phyloP scores from a whole-genome alignment of 2,329 filamentous ascomycete genomes.

The Polytolypa hystricis region DNA sequence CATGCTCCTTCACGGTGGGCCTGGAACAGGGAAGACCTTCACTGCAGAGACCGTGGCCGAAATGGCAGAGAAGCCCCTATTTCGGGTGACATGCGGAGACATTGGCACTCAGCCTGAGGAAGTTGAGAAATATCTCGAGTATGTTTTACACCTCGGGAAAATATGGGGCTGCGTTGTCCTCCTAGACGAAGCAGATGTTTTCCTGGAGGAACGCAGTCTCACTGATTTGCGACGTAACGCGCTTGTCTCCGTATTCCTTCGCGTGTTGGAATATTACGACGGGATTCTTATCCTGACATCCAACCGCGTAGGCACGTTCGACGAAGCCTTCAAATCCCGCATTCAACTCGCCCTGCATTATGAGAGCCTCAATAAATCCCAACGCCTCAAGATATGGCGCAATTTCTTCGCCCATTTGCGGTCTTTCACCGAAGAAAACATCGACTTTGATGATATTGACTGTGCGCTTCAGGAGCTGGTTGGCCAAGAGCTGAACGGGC shows the following conservation, averaged over 20 bases:
- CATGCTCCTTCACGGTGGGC: conserved; percentile 14
- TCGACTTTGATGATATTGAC: conserved; percentile 11
- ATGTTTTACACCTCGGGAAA: conserved; percentile 25
- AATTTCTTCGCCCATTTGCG: conserved; percentile 15
- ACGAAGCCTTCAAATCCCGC: conserved; percentile 27
- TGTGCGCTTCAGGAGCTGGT: conserved; percentile 12
- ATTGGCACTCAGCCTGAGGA: conserved; percentile 25
- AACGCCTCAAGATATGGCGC: conserved; percentile 12
- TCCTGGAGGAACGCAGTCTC: conserved; percentile 14
- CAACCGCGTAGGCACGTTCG: conserved; percentile 24
- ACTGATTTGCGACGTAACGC: conserved; percentile 16
- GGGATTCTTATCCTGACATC: conserved; percentile 29
- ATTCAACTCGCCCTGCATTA: conserved; percentile 16
- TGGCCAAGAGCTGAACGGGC: conserved; percentile 15
- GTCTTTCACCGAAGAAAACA: conserved; percentile 10
- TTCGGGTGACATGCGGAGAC: conserved; percentile 17
- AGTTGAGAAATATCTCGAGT: conserved; percentile 29
- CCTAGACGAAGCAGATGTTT: conserved; percentile 19
- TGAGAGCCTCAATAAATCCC: conserved; percentile 1
- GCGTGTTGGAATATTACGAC: conserved; percentile 27
- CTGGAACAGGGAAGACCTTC: conserved; percentile 55
- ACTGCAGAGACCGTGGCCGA: conserved; percentile 57
- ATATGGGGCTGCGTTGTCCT: conserved; percentile 26
- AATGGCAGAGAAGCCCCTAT: conserved; percentile 21
- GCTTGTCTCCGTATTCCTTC: conserved; percentile 24